Base-by-base conservation (phyloP, 2,329 filamentous ascomycete genomes). In the Fusarium duplospermum region DNA sequence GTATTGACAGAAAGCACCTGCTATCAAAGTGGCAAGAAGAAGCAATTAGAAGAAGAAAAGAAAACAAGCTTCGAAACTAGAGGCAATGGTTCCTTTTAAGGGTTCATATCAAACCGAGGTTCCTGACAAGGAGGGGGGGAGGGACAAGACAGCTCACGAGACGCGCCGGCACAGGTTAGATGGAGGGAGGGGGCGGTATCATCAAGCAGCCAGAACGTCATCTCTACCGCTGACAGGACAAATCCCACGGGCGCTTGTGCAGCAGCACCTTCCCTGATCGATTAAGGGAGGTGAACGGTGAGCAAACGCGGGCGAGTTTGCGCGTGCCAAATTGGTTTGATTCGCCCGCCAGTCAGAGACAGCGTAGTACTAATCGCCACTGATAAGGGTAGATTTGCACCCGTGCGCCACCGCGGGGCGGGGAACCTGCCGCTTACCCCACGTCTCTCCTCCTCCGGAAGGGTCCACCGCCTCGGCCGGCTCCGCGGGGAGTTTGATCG, bases 401-500 rank as follows among this genome's bases (percentile, higher is more conserved):
- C 52, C 65, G 27, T 54, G 59, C 67, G 64, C 64, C 66, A 67
- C 64, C 31, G 31, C 9, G 64, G 59, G 54, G 69, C 72, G 66
- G 63, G 77, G 77, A 77, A 71, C 66, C 64, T 73, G 63, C 13
- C 57, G 45, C 66, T 59, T 77, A 71, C 76, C 76, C 76, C 76
- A 76, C 72, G 70, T 69, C 72, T 16, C 20, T 22, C 7, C 13
- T 31, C 67, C n/a, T 47, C 65, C 71, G 69, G 58, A 58, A 47
- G 60, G 42, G 27, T 64, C 65, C 66, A 65, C 63, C 52, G 22
- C 14, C 62, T 76, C 80, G 80, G 80, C 80, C 80, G 80, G 80
- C 80, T 82, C 80, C 80, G 80, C 66, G 47, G 35, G 63, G 67
- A 62, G 72, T 75, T 72, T 73, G 67, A 69, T 80, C 80, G 79